Evolutionary conservation across 78 protist genomes (phyloP), one percentile per base, ranked within the genome.

Genomic region (Pelomyxa schiedti): DNA sequence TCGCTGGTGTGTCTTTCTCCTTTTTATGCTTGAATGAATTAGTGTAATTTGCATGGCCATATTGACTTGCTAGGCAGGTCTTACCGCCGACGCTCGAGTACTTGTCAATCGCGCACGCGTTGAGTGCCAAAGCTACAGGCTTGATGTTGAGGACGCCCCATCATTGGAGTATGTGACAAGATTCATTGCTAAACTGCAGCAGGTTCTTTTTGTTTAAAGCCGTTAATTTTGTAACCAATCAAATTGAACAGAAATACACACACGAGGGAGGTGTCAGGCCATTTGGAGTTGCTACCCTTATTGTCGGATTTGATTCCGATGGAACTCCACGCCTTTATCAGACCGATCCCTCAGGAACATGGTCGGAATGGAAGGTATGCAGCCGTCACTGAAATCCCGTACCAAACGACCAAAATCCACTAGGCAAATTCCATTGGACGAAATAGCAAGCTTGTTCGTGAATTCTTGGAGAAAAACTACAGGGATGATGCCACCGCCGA

Each of bases 211-310:
- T 77, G 9, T 35, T 9, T 29, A 79, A n/a, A 39, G 32, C 8
- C 4, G 39, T n/a, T 72, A 35, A 75, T 80, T 26, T 36, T 8
- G 74, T 73, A 4, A 71, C 38, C 16, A 24, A 39, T 75, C 7
- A 24, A 24, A 32, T 40, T 42, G 1, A 2, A 52, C 92, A 96
- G 94, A 81, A 82, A 28, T 96, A 94, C 91, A 98, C 99, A 7
- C 99, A 96, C 72, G 69, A 93, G 58, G 97, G 96, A 52, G 99
- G 99, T 9, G 93, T 90, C 65, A 88, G 99, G 9, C 99, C 99
- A 22, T 97, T 96, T 66, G 99, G 99, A 35, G 87, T 98, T 37
- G 86, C 98, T 16, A 84, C 95, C 4, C 83, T 98, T 42, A 89
- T 98, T 39, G 90, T 88, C 8, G 99, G 99, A 37, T 92, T 93